Conservation (phyloP, 805 yeast genomes). For the Torulaspora indica region DNA sequence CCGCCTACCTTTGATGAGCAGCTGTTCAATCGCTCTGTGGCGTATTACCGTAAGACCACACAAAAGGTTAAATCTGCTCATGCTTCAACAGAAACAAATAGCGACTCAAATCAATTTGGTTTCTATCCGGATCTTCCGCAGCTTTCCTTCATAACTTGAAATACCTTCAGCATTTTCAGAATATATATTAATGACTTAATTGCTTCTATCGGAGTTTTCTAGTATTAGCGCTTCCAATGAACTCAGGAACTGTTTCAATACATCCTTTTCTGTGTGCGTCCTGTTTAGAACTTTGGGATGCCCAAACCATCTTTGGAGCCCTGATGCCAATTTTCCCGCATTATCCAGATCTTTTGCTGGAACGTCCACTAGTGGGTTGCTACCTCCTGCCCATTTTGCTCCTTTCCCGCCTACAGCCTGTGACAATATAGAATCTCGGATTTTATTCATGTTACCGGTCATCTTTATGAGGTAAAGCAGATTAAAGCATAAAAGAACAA, state of each 20-base stretch:
- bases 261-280: neutral
- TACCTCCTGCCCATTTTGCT: neutral
- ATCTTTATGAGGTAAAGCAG: conserved; percentile 16
- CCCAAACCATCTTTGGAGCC: conserved; percentile 1
- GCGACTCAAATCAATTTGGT: neutral
- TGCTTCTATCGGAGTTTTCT: neutral
- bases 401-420: neutral
- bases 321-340: neutral
- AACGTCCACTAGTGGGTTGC: conserved; percentile 5
- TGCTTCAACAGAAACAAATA: neutral
- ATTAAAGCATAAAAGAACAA: conserved; percentile 11
- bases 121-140: conserved; percentile 30
- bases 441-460: conserved; percentile 10
- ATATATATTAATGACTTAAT: neutral
- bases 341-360: conserved; percentile 5
- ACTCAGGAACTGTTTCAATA: neutral
- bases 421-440: conserved; percentile 1
- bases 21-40: conserved; percentile 27
- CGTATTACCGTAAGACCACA: conserved; percentile 12
- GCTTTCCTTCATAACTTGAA: conserved; percentile 8
- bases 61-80: neutral
- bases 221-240: conserved; percentile 2
- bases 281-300: neutral
- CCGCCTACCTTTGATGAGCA: conserved; percentile 30
- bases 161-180: neutral